These are phyloP conservation scores for Bombardia bombarda DNA, from an alignment of 495 filamentous ascomycete genomes.

Conservation along the genomic window DNA sequence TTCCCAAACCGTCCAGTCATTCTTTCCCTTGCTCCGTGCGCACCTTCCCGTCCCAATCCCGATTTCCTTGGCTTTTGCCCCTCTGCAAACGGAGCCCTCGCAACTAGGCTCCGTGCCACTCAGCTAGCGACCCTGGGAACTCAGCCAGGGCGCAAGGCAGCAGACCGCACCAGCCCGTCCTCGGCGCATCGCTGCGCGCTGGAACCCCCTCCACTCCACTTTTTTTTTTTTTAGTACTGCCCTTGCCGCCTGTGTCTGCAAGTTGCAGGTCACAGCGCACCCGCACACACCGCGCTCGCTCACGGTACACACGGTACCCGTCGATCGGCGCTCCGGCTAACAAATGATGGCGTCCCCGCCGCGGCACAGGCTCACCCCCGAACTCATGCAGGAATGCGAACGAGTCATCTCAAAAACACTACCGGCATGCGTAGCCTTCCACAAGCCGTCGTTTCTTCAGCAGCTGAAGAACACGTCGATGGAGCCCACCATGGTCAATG, in stretches of 20 bases:
- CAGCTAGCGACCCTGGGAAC: no score
- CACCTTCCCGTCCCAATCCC: constrained; percentile 19
- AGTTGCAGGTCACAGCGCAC: no score
- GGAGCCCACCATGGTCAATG: constrained; percentile 40
- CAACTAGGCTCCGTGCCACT: constrained; percentile 12
- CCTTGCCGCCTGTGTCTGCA: no score
- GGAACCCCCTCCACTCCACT: no score
- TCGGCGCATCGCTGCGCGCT: no score
- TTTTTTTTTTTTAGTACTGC: no score
- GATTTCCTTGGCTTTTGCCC: constrained; percentile 12
- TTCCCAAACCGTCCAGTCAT: constrained; percentile 20
- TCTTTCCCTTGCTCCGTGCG: constrained; percentile 23
- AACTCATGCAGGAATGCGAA: constrained; percentile 41
- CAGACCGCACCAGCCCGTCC: neutral
- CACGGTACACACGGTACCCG: no score
- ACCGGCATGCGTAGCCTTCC: constrained; percentile 44
- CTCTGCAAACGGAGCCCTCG: constrained; percentile 13
- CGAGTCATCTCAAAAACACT: constrained; percentile 42
- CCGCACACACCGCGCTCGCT: no score
- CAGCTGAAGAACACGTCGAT: constrained; percentile 39
- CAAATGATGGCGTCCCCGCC: constrained; percentile 1
- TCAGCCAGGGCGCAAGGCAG: no score
- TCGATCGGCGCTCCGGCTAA: constrained; percentile 3
- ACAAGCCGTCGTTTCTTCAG: constrained; percentile 43
- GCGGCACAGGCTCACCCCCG: constrained; percentile 34